Base-by-base conservation (phyloP, 2,329 filamentous ascomycete genomes). In the Fusarium pilosicola region DNA sequence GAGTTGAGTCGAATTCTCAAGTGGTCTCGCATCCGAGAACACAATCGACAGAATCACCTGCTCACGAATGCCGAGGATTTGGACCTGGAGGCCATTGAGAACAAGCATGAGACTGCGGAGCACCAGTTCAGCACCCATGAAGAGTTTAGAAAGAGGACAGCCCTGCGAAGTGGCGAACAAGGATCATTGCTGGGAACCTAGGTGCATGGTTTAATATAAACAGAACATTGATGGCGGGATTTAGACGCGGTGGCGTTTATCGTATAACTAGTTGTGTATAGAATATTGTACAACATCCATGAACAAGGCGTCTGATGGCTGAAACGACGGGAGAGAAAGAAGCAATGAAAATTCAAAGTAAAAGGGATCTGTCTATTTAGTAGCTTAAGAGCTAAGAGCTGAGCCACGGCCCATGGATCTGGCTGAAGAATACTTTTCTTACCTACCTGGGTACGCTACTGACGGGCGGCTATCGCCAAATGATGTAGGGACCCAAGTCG, bases 1-100 rank as follows among this genome's bases (percentile, higher is more conserved):
- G 74, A 73, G 38, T 68, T 83, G 62, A 70, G 68, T 36, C 69
- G 74, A 36, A 73, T 79, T 30, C 70, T 81, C 39, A 66, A 74
- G 41, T 74, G 75, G 75, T 67, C 71, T 42, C 65, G 70, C 8
- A 45, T 54, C 39, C 65, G 65, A 51, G 57, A 54, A n/a, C 64
- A 62, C 22, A 69, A 60, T 44, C 65, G 68, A 41, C 56, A 69
- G 24, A 58, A 42, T 2, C 24, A 52, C 34, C 22, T 38, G 42
- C 57, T 67, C 18, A 52, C 58, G 12, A 65, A 69, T 42, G 44
- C 65, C 48, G 36, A 46, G 15, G 62, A 65, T 55, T 38, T 61
- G 36, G 65, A 62, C 17, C 12, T 61, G 24, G 58, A 62, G n/a
- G 56, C 34, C 62, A 51, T 44, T 32, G 51, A 34, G 42, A 51